Conservation (phyloP, 768 basidiomycete species). For the Udeniomyces megalosporus region DNA sequence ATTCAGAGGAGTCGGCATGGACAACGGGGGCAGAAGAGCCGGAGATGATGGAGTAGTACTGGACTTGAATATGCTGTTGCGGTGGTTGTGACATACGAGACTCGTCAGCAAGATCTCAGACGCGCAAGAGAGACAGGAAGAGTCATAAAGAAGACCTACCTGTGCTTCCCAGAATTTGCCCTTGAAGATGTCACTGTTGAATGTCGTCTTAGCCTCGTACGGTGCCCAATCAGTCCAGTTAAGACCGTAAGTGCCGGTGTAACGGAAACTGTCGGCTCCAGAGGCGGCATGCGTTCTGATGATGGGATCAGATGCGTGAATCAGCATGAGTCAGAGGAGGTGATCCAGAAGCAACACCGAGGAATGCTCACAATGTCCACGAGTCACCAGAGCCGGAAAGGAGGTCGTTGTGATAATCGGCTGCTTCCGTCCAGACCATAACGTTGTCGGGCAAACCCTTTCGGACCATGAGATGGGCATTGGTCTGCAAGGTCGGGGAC, state of each 20-base stretch:
- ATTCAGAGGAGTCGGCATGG: slow-evolving; percentile 56
- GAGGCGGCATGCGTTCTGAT: slow-evolving; percentile 50
- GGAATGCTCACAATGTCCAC: slow-evolving; percentile 9
- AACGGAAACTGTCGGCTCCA: slow-evolving; percentile 76
- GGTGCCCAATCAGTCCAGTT: slow-evolving; percentile 68
- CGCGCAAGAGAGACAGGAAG: not conserved
- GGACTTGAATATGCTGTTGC: slow-evolving; percentile 63
- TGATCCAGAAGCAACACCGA: no score
- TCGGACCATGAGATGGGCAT: slow-evolving; percentile 62
- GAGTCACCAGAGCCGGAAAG: slow-evolving; percentile 22
- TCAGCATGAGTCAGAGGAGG: no score
- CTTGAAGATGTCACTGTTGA: slow-evolving; percentile 45
- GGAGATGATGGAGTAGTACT: slow-evolving; percentile 67
- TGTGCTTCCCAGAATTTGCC: slow-evolving; percentile 55
- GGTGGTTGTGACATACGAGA: no score
- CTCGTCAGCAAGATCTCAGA: not conserved
- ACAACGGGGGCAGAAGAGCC: slow-evolving; percentile 50
- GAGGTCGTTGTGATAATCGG: slow-evolving; percentile 49
- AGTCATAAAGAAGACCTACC: no score
- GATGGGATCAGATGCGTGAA: no score
- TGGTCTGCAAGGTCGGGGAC: slow-evolving; percentile 31
- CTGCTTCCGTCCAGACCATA: slow-evolving; percentile 57
- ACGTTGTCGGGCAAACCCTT: slow-evolving; percentile 61
- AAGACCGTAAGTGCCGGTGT: slow-evolving; percentile 68
- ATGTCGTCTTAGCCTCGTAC: slow-evolving; percentile 59